Percentiles rank a stretch among this genome's conserved stretches.
Evolutionary conservation across 2,329 filamentous ascomycete species (phyloP).

Genomic region (Ascochyta koolunga): DNA sequence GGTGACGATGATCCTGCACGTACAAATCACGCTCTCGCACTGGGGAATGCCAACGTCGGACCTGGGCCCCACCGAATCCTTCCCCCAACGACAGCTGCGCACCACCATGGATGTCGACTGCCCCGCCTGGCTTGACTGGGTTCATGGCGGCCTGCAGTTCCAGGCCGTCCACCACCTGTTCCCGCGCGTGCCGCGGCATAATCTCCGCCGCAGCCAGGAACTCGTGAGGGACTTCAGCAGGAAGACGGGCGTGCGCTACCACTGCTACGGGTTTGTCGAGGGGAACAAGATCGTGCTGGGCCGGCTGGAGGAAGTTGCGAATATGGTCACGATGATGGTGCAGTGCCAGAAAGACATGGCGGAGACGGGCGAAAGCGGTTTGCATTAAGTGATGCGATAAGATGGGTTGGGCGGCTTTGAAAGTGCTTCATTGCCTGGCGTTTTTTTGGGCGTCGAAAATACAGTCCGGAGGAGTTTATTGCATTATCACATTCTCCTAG

Average conservation of each 20-base stretch:
- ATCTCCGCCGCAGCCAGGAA: constrained; percentile 75
- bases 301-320: constrained; percentile 76
- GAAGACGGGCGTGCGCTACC: constrained; percentile 83
- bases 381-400: constrained; percentile 34
- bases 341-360: constrained; percentile 49
- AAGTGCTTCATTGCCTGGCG: constrained; percentile 12
- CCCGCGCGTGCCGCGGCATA: constrained; percentile 83
- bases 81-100: constrained; percentile 87
- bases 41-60: constrained; percentile 94
- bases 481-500: too few species aligned
- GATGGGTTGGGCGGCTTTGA: not conserved
- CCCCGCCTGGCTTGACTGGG: constrained; percentile 84
- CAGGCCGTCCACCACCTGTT: constrained; percentile 88
- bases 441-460: too few species aligned
- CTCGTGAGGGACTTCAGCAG: constrained; percentile 81
- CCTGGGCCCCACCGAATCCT: constrained; percentile 81
- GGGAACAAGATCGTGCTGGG: constrained; percentile 83
- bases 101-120: constrained; percentile 95
- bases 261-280: constrained; percentile 82
- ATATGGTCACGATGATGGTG: constrained; percentile 68
- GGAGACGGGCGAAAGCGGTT: constrained; percentile 46
- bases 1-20: constrained; percentile 79
- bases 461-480: too few species aligned
- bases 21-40: constrained; percentile 90
- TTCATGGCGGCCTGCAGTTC: constrained; percentile 88